Percentiles rank a stretch among this genome's conserved stretches.
These are phyloP conservation scores for Wickerhamomyces xylosicus DNA, from an alignment of 805 yeast genomes.

Conservation along the genomic window DNA sequence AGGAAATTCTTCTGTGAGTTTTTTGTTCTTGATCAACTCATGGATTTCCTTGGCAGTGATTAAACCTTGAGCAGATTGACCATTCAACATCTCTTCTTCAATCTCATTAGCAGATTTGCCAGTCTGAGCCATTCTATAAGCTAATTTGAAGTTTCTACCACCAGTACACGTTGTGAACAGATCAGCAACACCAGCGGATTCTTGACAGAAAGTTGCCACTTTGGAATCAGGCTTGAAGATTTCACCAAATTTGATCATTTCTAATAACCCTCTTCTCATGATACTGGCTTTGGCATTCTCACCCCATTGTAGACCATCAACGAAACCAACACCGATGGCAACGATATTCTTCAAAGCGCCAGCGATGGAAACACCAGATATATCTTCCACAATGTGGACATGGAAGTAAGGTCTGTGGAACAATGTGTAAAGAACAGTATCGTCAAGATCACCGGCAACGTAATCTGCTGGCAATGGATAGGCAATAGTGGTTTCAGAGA, in stretches of 20 bases:
- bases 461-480: conserved; percentile 64
- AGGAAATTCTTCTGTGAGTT: conserved; percentile 44
- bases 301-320: conserved; percentile 97
- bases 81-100: conserved; percentile 76
- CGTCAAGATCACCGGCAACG: conserved; percentile 65
- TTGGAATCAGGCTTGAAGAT: conserved; percentile 65
- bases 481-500: conserved; percentile 97
- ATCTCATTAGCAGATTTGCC: conserved; percentile 66
- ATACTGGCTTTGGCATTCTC: conserved; percentile 95
- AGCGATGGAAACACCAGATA: conserved; percentile 88
- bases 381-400: conserved; percentile 81
- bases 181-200: conserved; percentile 95
- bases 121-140: conserved; percentile 68
- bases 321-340: conserved; percentile 92
- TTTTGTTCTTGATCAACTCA: conserved; percentile 36
- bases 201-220: conserved; percentile 79
- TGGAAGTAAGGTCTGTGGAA: conserved; percentile 98
- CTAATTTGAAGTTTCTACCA: conserved; percentile 90
- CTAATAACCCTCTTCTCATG: conserved; percentile 87
- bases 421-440: conserved; percentile 55
- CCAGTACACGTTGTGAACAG: conserved; percentile 93
- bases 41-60: conserved; percentile 84
- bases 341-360: conserved; percentile 94
- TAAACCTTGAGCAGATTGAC: conserved; percentile 92
- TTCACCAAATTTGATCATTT: conserved; percentile 75